phyloP scores from a whole-genome alignment of 2,329 filamentous ascomycete genomes.

The Claviceps sp. region DNA sequence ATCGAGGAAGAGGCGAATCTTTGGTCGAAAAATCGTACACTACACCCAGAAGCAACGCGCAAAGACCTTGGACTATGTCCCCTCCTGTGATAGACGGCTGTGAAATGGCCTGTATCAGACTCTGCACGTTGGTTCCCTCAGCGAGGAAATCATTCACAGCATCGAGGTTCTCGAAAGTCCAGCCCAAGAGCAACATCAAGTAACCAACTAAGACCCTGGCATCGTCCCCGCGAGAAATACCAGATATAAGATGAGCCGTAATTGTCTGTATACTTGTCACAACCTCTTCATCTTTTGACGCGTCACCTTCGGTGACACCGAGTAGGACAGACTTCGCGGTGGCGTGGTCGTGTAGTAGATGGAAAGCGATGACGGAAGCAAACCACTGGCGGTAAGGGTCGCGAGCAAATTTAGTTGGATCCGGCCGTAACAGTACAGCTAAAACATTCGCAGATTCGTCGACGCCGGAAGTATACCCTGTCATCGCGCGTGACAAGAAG shows the following conservation, averaged over 20 bases:
- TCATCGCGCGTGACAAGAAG: slow-evolving; percentile 78
- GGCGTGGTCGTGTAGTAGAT: slow-evolving; percentile 68
- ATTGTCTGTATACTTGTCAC: slow-evolving; percentile 87
- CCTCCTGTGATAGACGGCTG: slow-evolving; percentile 46
- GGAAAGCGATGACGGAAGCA: slow-evolving; percentile 73
- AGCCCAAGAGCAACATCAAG: slow-evolving; percentile 74
- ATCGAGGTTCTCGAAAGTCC: slow-evolving; percentile 85
- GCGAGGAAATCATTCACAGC: slow-evolving; percentile 86
- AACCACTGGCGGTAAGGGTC: slow-evolving; percentile 90
- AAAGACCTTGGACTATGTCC: slow-evolving; percentile 65
- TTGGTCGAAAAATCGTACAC: slow-evolving; percentile 97
- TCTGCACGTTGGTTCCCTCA: slow-evolving; percentile 87
- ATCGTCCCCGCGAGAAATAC: slow-evolving; percentile 63
- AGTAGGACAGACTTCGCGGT: slow-evolving; percentile 70
- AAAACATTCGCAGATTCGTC: slow-evolving; percentile 83
- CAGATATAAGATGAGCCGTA: slow-evolving; percentile 70
- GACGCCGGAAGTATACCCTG: slow-evolving; percentile 63
- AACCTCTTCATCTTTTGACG: slow-evolving; percentile 80
- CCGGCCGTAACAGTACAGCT: slow-evolving; percentile 61
- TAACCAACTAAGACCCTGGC: slow-evolving; percentile 72
- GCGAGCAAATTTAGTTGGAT: slow-evolving; percentile 43
- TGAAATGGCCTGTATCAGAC: slow-evolving; percentile 58
- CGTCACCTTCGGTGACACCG: slow-evolving; percentile 77
- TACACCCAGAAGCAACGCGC: slow-evolving; percentile 71
- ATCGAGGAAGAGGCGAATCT: slow-evolving; percentile 78